A percentile compares a stretch with the other conserved stretches of the same genome.
These are phyloP conservation scores for Ormosia emarginata DNA, from an alignment of 306 rosid genomes.

Conservation along the genomic window DNA sequence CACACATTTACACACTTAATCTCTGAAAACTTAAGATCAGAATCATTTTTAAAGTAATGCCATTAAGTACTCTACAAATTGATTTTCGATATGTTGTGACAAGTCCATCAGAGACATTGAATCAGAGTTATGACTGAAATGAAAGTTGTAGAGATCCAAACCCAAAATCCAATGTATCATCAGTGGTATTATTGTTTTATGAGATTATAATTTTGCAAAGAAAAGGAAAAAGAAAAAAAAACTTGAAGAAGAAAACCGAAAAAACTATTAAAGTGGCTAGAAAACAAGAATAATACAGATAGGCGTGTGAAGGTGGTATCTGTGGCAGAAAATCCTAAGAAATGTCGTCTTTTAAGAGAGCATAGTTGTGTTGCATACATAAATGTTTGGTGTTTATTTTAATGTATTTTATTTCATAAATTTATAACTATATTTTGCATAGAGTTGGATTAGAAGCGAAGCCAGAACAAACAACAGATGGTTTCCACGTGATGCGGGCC, in stretches of 20 bases:
- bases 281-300: constrained; percentile 40
- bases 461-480: constrained; percentile 51
- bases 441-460: constrained; percentile 38
- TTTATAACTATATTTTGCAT: neutral
- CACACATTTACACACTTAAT: too few species aligned
- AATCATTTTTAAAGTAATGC: too few species aligned
- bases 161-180: neutral
- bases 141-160: neutral
- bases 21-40: too few species aligned
- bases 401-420: neutral
- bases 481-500: constrained; percentile 97
- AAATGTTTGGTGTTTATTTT: constrained; percentile 16
- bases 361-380: constrained; percentile 21
- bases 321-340: constrained; percentile 53
- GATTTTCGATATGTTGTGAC: too few species aligned
- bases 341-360: constrained; percentile 48
- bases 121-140: neutral
- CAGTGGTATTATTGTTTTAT: neutral
- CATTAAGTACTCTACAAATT: too few species aligned
- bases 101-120: too few species aligned
- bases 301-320: constrained; percentile 42
- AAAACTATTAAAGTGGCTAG: neutral
- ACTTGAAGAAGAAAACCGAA: neutral
- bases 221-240: neutral
- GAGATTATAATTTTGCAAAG: neutral